These are phyloP conservation scores for Neurospora terricola DNA, from an alignment of 495 filamentous ascomycete species.

Conservation along the genomic window DNA sequence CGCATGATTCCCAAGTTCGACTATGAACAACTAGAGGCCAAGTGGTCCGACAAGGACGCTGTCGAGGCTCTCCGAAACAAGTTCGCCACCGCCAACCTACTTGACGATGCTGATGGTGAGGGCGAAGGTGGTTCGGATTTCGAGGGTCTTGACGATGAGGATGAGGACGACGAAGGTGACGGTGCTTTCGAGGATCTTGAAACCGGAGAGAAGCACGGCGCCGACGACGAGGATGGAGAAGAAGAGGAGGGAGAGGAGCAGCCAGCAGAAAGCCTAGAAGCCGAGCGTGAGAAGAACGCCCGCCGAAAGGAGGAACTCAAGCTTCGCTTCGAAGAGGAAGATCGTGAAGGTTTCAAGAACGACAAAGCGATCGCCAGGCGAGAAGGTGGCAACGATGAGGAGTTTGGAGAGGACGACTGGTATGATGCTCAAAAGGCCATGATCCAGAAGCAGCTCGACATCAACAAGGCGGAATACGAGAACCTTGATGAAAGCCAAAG, in stretches of 20 bases:
- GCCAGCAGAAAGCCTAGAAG: slow-evolving; percentile 32
- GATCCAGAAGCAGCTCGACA: slow-evolving; percentile 85
- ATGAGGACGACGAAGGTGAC: slow-evolving; percentile 80
- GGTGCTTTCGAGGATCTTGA: slow-evolving; percentile 88
- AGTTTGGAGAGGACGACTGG: slow-evolving; percentile 97
- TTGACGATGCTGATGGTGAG: slow-evolving; percentile 39
- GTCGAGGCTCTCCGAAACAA: slow-evolving; percentile 61
- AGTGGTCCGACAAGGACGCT: slow-evolving; percentile 73
- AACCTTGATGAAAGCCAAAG: slow-evolving; percentile 70
- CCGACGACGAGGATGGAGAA: slow-evolving; percentile 20
- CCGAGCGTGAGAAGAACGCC: slow-evolving; percentile 85
- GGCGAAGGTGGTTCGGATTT: slow-evolving; percentile 39
- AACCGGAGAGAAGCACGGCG: slow-evolving; percentile 51
- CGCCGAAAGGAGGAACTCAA: slow-evolving; percentile 88
- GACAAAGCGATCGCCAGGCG: slow-evolving; percentile 62
- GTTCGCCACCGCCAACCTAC: slow-evolving; percentile 61
- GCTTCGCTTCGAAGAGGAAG: slow-evolving; percentile 92
- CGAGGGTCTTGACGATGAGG: slow-evolving; percentile 45
- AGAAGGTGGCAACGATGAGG: slow-evolving; percentile 50
- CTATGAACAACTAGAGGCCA: slow-evolving; percentile 68
- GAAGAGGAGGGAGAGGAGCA: slow-evolving; percentile 20
- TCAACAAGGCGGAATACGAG: slow-evolving; percentile 90
- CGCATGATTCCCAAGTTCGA: slow-evolving; percentile 69
- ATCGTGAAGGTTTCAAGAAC: slow-evolving; percentile 84
- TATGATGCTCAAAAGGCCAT: slow-evolving; percentile 93